phyloP scores from a whole-genome alignment of 1,139 yeast species.

The Ogataea hybrid region DNA sequence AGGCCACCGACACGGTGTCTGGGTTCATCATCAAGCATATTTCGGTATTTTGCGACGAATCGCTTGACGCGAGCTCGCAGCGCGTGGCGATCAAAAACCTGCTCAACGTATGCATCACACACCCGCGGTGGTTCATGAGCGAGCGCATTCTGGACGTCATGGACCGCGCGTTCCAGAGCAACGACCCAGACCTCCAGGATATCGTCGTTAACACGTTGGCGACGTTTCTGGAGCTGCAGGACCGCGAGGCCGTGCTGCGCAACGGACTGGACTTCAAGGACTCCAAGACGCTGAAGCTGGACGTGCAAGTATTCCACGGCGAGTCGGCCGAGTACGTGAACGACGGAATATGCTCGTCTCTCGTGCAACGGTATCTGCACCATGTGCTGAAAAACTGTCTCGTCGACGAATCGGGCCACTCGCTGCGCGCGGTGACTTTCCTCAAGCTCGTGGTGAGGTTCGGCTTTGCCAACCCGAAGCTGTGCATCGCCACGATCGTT shows the following conservation, averaged over 20 bases:
- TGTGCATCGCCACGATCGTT: constrained; percentile 64
- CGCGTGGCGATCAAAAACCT: constrained; percentile 56
- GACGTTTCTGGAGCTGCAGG: constrained; percentile 54
- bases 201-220: constrained; percentile 54
- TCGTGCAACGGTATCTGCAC: constrained; percentile 61
- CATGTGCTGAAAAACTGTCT: constrained; percentile 47
- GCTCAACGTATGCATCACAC: constrained; percentile 54
- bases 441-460: constrained; percentile 53
- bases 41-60: constrained; percentile 46
- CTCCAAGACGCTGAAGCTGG: constrained; percentile 36
- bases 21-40: constrained; percentile 57
- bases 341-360: constrained; percentile 72
- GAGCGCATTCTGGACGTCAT: constrained; percentile 50
- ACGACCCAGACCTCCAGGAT: constrained; percentile 40
- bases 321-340: constrained; percentile 42
- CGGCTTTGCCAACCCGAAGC: constrained; percentile 75
- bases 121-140: constrained; percentile 61
- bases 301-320: constrained; percentile 56
- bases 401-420: constrained; percentile 38
- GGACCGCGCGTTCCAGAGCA: constrained; percentile 46
- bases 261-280: constrained; percentile 37
- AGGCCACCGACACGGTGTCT: constrained; percentile 50
- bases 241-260: constrained; percentile 41
- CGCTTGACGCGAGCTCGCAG: constrained; percentile 34
- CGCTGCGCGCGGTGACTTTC: constrained; percentile 49